Evolutionary conservation across 2,329 filamentous ascomycete genomes (phyloP).

Genomic region (Penicillium sp.): DNA sequence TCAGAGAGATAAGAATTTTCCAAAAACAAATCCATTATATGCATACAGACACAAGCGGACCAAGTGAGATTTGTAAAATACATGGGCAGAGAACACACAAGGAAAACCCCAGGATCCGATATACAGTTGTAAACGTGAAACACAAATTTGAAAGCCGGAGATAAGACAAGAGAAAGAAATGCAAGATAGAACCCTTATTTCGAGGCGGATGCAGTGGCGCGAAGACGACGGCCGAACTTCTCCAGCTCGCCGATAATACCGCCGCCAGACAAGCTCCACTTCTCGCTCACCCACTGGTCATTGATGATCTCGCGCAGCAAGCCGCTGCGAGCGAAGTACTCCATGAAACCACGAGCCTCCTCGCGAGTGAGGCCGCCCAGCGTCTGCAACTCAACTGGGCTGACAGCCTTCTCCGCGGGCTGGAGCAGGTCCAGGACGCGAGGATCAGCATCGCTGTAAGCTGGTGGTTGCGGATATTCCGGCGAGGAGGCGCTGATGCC

Average conservation of each 20-base stretch:
- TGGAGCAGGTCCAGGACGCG: constrained; percentile 48
- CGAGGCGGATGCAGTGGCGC: constrained; percentile 8
- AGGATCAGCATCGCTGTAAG: constrained; percentile 52
- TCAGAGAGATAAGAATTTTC: not conserved
- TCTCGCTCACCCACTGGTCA: constrained; percentile 69
- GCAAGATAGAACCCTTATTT: constrained; percentile 11
- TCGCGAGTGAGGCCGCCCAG: constrained; percentile 67
- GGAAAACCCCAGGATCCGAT: constrained; percentile 21
- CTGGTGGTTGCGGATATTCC: constrained; percentile 47
- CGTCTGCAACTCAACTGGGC: constrained; percentile 48
- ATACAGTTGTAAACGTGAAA: constrained; percentile 19
- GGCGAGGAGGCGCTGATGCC: constrained; percentile 36
- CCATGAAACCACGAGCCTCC: constrained; percentile 77
- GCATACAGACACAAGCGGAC: constrained; percentile 29
- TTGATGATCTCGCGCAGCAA: constrained; percentile 69
- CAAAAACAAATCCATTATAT: constrained; percentile 29
- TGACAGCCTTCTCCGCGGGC: constrained; percentile 26
- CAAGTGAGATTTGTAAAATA: constrained; percentile 31
- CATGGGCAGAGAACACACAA: constrained; percentile 23
- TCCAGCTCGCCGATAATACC: constrained; percentile 86
- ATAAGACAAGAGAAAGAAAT: constrained; percentile 11
- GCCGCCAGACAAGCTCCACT: constrained; percentile 78
- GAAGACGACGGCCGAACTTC: constrained; percentile 49
- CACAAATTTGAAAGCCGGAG: not conserved
- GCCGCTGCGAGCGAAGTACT: constrained; percentile 90